phyloP scores from a whole-genome alignment of 2,329 filamentous ascomycete species.

The Alternaria arborescens region DNA sequence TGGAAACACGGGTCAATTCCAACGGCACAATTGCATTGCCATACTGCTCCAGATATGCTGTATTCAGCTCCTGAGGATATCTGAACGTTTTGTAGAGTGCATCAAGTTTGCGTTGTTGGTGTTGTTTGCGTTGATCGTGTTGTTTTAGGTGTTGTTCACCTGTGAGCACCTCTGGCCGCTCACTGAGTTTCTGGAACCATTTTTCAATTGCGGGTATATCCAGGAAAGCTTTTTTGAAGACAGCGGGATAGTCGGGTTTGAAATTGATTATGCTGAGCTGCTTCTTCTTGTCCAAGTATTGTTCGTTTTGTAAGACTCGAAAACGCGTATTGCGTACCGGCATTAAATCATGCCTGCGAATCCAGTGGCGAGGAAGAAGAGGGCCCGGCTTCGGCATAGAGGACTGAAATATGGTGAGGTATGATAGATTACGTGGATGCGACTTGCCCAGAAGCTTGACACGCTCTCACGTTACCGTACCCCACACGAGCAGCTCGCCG shows the following conservation, averaged over 20 bases:
- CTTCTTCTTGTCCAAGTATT: constrained; percentile 11
- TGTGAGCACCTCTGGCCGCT: neutral
- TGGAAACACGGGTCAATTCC: constrained; percentile 60
- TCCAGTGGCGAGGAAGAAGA: neutral
- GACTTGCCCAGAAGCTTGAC: constrained; percentile 14
- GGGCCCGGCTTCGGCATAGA: constrained; percentile 3
- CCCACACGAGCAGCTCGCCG: constrained; percentile 16
- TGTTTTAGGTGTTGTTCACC: neutral
- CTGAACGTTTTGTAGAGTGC: neutral
- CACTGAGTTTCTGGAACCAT: constrained; percentile 35
- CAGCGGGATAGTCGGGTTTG: constrained; percentile 27
- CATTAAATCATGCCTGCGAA: neutral
- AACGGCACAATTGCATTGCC: constrained; percentile 64
- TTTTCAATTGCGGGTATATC: constrained; percentile 40
- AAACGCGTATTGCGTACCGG: constrained; percentile 1
- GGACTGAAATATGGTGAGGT: neutral
- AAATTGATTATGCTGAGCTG: constrained; percentile 23
- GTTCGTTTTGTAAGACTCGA: constrained; percentile 9
- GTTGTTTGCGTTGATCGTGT: neutral
- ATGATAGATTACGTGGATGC: neutral
- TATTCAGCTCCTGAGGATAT: constrained; percentile 31
- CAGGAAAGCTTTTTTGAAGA: constrained; percentile 34
- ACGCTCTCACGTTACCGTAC: constrained; percentile 34
- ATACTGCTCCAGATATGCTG: constrained; percentile 49
- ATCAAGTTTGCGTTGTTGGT: neutral